Conservation (phyloP, 371 early-diverging fungal species). For the Actinomortierella wolfii region DNA sequence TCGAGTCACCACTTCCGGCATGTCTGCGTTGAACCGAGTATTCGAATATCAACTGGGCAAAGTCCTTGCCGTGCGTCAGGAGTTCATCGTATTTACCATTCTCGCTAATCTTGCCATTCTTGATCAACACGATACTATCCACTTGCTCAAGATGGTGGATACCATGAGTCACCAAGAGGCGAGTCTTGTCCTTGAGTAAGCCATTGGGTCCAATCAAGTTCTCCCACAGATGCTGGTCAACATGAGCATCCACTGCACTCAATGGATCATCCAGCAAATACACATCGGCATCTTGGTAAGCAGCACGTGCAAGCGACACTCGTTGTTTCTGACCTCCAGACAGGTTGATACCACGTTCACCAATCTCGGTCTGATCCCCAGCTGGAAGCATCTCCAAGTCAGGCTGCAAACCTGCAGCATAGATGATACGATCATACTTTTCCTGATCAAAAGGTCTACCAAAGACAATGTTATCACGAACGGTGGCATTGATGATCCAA, state of each 20-base stretch:
- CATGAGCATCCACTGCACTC: slow-evolving; percentile 62
- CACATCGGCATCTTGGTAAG: slow-evolving; percentile 54
- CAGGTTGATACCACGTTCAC: slow-evolving; percentile 58
- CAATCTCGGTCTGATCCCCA: slow-evolving; percentile 67
- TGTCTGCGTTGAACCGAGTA: slow-evolving; percentile 41
- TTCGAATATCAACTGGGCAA: slow-evolving; percentile 56
- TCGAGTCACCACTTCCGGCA: too few relatives aligned
- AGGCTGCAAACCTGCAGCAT: slow-evolving; percentile 55
- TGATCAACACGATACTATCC: slow-evolving; percentile 71
- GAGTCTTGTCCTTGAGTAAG: slow-evolving; percentile 76
- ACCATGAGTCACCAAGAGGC: slow-evolving; percentile 92
- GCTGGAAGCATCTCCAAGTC: slow-evolving; percentile 67
- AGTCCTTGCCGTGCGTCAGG: slow-evolving; percentile 16
- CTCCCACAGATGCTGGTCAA: slow-evolving; percentile 74
- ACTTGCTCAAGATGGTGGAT: slow-evolving; percentile 75
- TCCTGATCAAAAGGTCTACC: slow-evolving; percentile 50
- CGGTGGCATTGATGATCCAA: slow-evolving; percentile 57
- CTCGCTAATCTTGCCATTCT: slow-evolving; percentile 75
- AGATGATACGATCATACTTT: slow-evolving; percentile 49
- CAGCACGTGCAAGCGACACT: slow-evolving; percentile 54
- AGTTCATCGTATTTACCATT: slow-evolving; percentile 54
- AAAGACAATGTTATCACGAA: slow-evolving; percentile 59
- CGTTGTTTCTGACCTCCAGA: slow-evolving; percentile 65
- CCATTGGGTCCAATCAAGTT: slow-evolving; percentile 82
- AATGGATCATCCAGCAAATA: slow-evolving; percentile 67